phyloP scores from a whole-genome alignment of 2,329 filamentous ascomycete species.

The Allantophomopsis lycopodina region DNA sequence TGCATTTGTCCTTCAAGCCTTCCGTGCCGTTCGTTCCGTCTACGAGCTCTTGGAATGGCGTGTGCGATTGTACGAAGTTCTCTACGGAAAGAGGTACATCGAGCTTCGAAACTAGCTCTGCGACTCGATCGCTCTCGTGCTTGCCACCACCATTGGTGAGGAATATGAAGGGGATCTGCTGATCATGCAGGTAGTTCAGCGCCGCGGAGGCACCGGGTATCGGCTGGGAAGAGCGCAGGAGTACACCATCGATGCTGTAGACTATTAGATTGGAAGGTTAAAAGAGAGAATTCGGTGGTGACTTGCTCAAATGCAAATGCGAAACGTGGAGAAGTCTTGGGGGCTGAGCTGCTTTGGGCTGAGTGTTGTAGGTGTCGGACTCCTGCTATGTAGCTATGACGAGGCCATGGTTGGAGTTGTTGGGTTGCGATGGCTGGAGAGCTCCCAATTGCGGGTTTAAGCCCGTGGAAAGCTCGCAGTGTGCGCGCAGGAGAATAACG shows the following conservation, averaged over 20 bases:
- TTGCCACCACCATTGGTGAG: constrained; percentile 92
- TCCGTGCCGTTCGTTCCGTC: constrained; percentile 37
- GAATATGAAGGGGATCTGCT: constrained; percentile 81
- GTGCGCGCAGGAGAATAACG: too few relatives aligned
- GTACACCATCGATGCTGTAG: constrained; percentile 69
- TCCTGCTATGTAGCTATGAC: too few relatives aligned
- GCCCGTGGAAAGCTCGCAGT: too few relatives aligned
- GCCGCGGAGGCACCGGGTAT: constrained; percentile 68
- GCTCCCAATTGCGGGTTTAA: too few relatives aligned
- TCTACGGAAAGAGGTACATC: constrained; percentile 47
- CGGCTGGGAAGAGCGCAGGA: constrained; percentile 67
- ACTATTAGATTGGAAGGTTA: constrained; percentile 1
- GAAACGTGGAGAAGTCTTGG: constrained; percentile 15
- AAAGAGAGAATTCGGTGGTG: background rate
- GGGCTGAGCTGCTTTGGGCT: too few relatives aligned
- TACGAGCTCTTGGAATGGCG: constrained; percentile 66
- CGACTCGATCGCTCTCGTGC: constrained; percentile 60
- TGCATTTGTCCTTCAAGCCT: constrained; percentile 46
- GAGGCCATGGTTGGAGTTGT: too few relatives aligned
- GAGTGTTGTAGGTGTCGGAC: too few relatives aligned
- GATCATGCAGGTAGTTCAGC: constrained; percentile 56
- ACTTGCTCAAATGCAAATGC: constrained; percentile 43
- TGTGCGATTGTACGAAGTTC: constrained; percentile 82
- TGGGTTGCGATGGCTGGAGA: too few relatives aligned
- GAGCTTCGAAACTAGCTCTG: constrained; percentile 54